Evolutionary conservation across 2,329 filamentous ascomycete species (phyloP), one percentile per base, ranked within the genome.

Genomic region (Colletotrichum neosansevieriae): DNA sequence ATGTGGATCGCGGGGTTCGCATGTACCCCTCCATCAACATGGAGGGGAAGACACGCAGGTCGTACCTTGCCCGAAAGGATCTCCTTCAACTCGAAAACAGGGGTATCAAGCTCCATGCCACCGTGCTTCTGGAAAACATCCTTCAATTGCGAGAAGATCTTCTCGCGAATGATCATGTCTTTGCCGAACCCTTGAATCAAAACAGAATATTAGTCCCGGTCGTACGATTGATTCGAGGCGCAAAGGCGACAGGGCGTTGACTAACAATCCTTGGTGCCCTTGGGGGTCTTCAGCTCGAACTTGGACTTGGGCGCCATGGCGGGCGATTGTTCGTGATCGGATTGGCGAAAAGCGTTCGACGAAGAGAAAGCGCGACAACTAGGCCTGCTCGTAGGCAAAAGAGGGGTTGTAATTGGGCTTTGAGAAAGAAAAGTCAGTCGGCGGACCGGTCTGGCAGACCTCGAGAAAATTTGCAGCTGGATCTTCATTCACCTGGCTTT

Each of bases 251-350:
- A 36, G 21, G 24, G 62, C 50, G 68, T 53, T 47, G 49, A 75
- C 75, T 76, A 67, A 89, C 89, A 97, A 79, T 97, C 94, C 78
- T 93, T 92, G 72, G 94, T 97, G 73, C 94, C 94, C 86, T 97
- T 97, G 71, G 94, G 93, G 76, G 91, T 93, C 85, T 97, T 97
- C 78, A 97, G 86, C 80, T 90, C 89, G 80, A 92, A 90, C 71
- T 85, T 85, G 67, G 77, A 77, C 72, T 84, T 84, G 42, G 80
- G 76, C 59, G 79, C 75, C 79, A 80, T 81, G 63, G 63, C 56
- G 69, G 69, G 63, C 59, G 51, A 51, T 54, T 63, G 61, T 40
- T 60, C 47, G 19, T 34, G 45, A 10, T 66, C 47, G 56, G 10
- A 49, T 47, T 32, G 54, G 62, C 49, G 36, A 13, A 40, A 47